phyloP scores from a whole-genome alignment of 2,329 filamentous ascomycete species.

The Raffaelea deltoideospora region DNA sequence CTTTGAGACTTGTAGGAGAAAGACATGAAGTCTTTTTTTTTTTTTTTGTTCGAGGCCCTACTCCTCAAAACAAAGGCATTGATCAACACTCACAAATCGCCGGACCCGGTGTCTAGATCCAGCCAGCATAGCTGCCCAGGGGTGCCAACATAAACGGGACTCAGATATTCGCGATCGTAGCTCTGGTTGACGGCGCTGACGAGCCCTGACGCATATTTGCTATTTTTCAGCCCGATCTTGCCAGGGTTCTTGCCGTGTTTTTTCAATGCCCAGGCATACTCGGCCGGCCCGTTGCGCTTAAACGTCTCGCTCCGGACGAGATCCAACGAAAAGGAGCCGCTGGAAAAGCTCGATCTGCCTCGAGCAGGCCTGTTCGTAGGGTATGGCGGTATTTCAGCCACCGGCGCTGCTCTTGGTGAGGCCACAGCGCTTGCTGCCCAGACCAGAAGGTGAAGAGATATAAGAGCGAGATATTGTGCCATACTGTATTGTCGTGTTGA shows the following conservation, averaged over 20 bases:
- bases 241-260: slow-evolving; percentile 22
- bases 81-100: slow-evolving; percentile 42
- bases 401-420: too few species aligned
- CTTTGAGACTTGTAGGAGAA: too few species aligned
- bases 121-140: slow-evolving; percentile 42
- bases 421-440: too few species aligned
- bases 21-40: too few species aligned
- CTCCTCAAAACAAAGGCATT: too few species aligned
- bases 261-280: slow-evolving; percentile 17
- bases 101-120: slow-evolving; percentile 55
- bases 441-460: too few species aligned
- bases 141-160: slow-evolving; percentile 46
- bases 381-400: not conserved
- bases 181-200: slow-evolving; percentile 16
- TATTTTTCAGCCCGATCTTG: too few species aligned
- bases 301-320: slow-evolving; percentile 21
- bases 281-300: slow-evolving; percentile 16
- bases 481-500: too few species aligned
- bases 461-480: too few species aligned
- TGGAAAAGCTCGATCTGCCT: not conserved
- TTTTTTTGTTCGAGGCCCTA: too few species aligned
- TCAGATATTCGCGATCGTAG: slow-evolving; percentile 41
- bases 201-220: not conserved
- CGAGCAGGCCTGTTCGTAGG: too few species aligned
- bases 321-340: slow-evolving; percentile 13